phyloP scores from a whole-genome alignment of 83 land plant species.

The Thuja plicata region DNA sequence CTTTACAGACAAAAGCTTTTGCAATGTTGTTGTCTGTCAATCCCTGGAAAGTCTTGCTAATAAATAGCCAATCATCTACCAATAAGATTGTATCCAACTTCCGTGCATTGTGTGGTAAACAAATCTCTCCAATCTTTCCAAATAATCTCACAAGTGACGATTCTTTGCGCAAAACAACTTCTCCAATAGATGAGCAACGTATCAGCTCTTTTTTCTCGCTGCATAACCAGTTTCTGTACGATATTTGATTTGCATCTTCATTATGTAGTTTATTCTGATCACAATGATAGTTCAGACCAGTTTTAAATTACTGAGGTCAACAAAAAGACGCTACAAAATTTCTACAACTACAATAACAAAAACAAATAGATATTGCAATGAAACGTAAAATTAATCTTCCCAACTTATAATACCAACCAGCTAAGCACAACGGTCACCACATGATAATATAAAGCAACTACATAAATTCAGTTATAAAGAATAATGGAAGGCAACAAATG shows the following conservation, averaged over 20 bases:
- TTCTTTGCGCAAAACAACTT: not conserved
- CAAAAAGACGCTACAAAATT: not conserved
- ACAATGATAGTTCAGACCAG: constrained; percentile 1
- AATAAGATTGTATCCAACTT: not conserved
- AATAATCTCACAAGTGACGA: constrained; percentile 9
- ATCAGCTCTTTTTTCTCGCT: not conserved
- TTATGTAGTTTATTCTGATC: not conserved
- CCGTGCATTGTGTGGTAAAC: not conserved
- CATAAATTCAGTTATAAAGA: not conserved
- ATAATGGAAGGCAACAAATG: not conserved
- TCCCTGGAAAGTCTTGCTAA: not conserved
- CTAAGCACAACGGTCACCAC: not conserved
- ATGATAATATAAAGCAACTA: not conserved
- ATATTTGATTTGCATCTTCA: constrained; percentile 1
- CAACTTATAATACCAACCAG: not conserved
- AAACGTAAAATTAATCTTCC: not conserved
- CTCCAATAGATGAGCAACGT: constrained; percentile 15
- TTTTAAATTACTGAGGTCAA: not conserved
- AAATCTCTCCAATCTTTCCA: constrained; percentile 18
- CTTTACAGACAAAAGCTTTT: constrained; percentile 9
- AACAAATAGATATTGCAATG: not conserved
- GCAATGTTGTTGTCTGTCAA: not conserved
- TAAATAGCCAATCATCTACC: constrained; percentile 16
- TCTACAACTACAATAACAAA: not conserved
- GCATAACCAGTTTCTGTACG: constrained; percentile 12